Base-by-base conservation (phyloP, 495 filamentous ascomycete genomes). In the Podospora anserina region DNA sequence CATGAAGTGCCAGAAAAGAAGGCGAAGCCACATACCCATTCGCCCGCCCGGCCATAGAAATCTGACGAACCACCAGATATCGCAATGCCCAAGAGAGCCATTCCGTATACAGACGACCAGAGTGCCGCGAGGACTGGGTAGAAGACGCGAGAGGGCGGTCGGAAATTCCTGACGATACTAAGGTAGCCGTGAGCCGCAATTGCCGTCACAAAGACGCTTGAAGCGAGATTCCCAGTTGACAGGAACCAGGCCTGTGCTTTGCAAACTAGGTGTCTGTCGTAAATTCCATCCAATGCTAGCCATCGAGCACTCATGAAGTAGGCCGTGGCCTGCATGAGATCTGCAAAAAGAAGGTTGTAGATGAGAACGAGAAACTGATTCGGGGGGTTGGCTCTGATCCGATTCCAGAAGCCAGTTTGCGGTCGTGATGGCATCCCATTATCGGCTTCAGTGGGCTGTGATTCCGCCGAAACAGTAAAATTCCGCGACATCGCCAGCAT, bases 351-450 rank as follows among this genome's bases (percentile, higher is more conserved):
- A 18, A 93, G 84, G 72, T 92, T 92, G 75, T 89, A 89, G 63
- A 92, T 90, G 16, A 93, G 83, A 57, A 92, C 71, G 4, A 93
- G 82, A 70, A 90, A 91, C 75, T 93, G 90, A 74, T 92, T 92
- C 16, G 80, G 81, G n/a, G 75, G 75, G 16, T 78, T 66, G 61
- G 68, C 70, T 55, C 68, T 30, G 18, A 69, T 27, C n/a, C 72
- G 64, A 39, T 72, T 53, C 16, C 66, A 44, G 54, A 74, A 66
- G 4, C 30, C 30, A 7, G 30, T 32, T 4, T 32, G 30, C 4
- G 30, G 30, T 32, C 4, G 7, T 7, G 4, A 4, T 32, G 30
- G 7, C 30, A 7, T 32, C 30, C 7, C 30, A 7, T 4, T 4
- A 49, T 20, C 23, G 69, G 60, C 27, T 49, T 66, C 23, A 55